Evolutionary conservation across 805 yeast genomes (phyloP).

Genomic region (Wickerhamomyces pijperi): DNA sequence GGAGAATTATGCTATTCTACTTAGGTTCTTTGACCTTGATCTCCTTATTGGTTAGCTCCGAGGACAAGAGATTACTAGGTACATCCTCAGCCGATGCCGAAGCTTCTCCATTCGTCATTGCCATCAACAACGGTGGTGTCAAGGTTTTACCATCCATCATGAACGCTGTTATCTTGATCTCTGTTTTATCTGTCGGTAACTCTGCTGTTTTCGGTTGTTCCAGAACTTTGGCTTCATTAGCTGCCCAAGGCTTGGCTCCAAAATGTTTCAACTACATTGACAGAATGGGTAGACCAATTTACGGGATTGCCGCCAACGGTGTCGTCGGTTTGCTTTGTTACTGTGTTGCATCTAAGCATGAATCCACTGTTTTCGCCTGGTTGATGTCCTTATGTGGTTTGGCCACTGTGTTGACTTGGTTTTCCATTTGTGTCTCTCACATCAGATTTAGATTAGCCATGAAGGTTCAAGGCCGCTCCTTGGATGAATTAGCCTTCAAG

Average conservation of each 20-base stretch:
- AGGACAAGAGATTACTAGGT: conserved; percentile 24
- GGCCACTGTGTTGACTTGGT: conserved; percentile 39
- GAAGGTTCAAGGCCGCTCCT: conserved; percentile 27
- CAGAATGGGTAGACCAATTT: conserved; percentile 37
- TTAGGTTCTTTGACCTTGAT: conserved; percentile 31
- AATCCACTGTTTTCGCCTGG: conserved; percentile 35
- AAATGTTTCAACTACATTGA: conserved; percentile 31
- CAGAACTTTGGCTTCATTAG: conserved; percentile 37
- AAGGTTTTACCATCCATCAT: conserved; percentile 27
- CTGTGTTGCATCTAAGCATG: conserved; percentile 30
- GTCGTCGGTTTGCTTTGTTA: conserved; percentile 32
- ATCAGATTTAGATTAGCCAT: conserved; percentile 37
- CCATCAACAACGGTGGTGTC: conserved; percentile 26
- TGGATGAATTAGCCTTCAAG: conserved; percentile 29
- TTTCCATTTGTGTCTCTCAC: conserved; percentile 32
- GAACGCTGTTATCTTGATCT: conserved; percentile 29
- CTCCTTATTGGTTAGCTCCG: conserved; percentile 36
- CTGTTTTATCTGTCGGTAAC: conserved; percentile 36
- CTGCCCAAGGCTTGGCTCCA: conserved; percentile 38
- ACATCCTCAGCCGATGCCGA: conserved; percentile 19
- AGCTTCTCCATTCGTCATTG: conserved; percentile 41
- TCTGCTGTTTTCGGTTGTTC: conserved; percentile 49
- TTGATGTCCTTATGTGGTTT: conserved; percentile 37
- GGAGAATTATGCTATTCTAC: conserved; percentile 41
- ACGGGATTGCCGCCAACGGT: conserved; percentile 29